These are phyloP conservation scores for Russula abietina DNA, from an alignment of 768 basidiomycete species.

Conservation along the genomic window DNA sequence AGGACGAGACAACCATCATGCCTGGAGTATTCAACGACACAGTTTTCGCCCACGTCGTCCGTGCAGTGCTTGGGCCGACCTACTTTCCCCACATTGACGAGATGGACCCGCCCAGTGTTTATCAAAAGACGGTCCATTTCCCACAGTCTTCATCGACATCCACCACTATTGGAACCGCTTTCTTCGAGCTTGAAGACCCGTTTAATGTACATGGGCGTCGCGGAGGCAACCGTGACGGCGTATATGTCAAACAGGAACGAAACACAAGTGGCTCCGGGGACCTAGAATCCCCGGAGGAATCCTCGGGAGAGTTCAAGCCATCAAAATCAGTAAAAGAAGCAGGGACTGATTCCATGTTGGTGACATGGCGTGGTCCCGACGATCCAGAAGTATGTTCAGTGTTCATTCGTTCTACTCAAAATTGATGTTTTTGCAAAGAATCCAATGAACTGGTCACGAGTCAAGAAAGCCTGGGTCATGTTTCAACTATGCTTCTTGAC, in stretches of 20 bases:
- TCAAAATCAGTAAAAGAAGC: not conserved
- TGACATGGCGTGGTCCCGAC: conserved; percentile 28
- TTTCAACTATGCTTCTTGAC: conserved; percentile 33
- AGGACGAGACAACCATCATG: not conserved
- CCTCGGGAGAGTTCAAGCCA: not conserved
- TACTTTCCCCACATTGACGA: conserved; percentile 25
- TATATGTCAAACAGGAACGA: not conserved
- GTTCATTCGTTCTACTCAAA: not conserved
- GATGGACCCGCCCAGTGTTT: conserved; percentile 18
- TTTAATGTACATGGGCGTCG: not conserved
- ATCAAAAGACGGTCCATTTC: conserved; percentile 6
- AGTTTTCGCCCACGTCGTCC: conserved; percentile 29
- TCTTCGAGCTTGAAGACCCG: conserved; percentile 11
- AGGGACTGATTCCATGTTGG: conserved; percentile 24
- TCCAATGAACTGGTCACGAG: conserved; percentile 30
- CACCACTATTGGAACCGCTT: not conserved
- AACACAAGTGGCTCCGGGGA: not conserved
- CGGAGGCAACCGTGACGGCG: not conserved
- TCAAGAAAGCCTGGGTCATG: conserved; percentile 31
- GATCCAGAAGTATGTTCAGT: conserved; percentile 20
- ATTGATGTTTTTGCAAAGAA: conserved; percentile 7
- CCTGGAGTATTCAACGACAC: conserved; percentile 30
- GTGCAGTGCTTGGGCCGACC: conserved; percentile 26
- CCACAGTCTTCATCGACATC: conserved; percentile 10
- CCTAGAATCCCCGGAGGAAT: not conserved